Evolutionary conservation across 2,329 filamentous ascomycete species (phyloP).

Genomic region (Monosporascus sp.): DNA sequence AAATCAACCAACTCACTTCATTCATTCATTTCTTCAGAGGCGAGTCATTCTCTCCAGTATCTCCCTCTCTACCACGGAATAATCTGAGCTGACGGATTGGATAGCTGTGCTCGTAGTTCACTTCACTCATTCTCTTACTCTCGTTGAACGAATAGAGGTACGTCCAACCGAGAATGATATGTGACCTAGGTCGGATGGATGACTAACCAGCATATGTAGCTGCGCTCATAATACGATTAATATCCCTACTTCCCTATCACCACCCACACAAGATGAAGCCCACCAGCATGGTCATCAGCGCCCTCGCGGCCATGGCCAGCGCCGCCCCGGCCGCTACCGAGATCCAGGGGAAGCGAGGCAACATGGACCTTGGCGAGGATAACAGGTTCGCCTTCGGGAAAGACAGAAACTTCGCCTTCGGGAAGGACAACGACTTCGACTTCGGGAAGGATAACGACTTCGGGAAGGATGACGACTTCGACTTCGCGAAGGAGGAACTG

Average conservation of each 20-base stretch:
- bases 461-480: no score
- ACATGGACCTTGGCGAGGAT: constrained; percentile 21
- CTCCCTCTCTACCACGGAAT: constrained; percentile 1
- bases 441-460: no score
- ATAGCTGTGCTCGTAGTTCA: constrained; percentile 45
- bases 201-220: constrained; percentile 28
- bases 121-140: constrained; percentile 36
- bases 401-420: no score
- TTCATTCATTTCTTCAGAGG: constrained; percentile 44
- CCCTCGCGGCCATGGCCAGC: constrained; percentile 38
- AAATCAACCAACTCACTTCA: constrained; percentile 25
- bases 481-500: no score
- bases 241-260: constrained; percentile 19
- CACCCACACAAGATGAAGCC: constrained; percentile 43
- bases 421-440: no score
- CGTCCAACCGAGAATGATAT: constrained; percentile 1
- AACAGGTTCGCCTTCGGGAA: constrained; percentile 25
- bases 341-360: constrained; percentile 16
- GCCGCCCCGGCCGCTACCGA: constrained; percentile 33
- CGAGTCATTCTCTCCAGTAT: constrained; percentile 18
- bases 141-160: constrained; percentile 36
- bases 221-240: constrained; percentile 37
- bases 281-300: constrained; percentile 38
- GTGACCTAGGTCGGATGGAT: background rate
- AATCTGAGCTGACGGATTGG: constrained; percentile 15